Evolutionary conservation across 2,329 filamentous ascomycete genomes (phyloP), one percentile per base, ranked within the genome.

Genomic region (Beauveria brongniartii): DNA sequence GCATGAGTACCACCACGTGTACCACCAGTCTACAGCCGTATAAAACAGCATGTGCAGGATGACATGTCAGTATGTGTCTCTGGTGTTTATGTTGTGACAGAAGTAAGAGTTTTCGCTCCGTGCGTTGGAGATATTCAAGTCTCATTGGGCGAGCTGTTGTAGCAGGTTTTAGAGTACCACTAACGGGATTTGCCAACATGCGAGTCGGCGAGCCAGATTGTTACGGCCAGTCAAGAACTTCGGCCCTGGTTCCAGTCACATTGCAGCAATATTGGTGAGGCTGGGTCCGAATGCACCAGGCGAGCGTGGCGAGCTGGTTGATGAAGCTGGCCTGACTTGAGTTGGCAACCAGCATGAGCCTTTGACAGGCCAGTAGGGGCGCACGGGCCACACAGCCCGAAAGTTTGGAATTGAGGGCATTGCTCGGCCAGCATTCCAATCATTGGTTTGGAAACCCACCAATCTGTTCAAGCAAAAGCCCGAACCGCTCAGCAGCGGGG

Each of bases 351-450:
- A 37, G 20, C 12, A 37, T 53, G 12, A 37, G 34, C 34, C 12
- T 37, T 37, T 37, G 44, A 57, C 30, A 50, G n/a, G 30, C 22
- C 12, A 16, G 34, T 30, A 43, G n/a, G 26, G 26, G 56, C 47
- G 56, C 56, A 59, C 51, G 46, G 34, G 37, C 56, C 56, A 40
- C 16, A 10, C 47, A 44, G 37, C 56, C 56, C 56, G 56, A 26
- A 47, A 34, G 34, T 34, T 58, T 48, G 56, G 56, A 59, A 59
- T 44, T 47, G 20, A 30, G 22, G 55, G 9, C 44, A 20, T 37
- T 50, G 26, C n/a, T 44, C 24, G 22, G 37, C 46, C 56, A 30
- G 47, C 47, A n/a, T 59, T 52, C 18, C 56, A 59, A 59, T 47
- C 47, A 37, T 52, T 24, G 37, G 56, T 59, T 47, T 52, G 16